phyloP scores from a whole-genome alignment of 2,329 filamentous ascomycete species.

The Pestalotiopsis sp. region DNA sequence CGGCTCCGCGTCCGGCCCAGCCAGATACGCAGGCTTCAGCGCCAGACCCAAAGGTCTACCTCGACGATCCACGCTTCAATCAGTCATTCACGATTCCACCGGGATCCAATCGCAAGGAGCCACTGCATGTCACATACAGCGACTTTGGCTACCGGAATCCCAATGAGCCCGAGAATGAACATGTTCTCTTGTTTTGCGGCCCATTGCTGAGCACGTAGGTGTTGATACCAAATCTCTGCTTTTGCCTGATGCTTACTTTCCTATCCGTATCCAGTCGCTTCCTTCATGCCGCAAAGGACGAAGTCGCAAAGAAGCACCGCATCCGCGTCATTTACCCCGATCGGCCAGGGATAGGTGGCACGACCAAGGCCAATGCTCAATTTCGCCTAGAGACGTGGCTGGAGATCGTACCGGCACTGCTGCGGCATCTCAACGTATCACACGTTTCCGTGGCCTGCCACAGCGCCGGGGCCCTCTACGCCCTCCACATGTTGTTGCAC shows the following conservation, averaged over 20 bases:
- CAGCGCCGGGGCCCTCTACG: slow-evolving; percentile 23
- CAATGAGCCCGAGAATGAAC: slow-evolving; percentile 10
- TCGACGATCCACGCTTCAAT: slow-evolving; percentile 16
- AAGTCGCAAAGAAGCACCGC: slow-evolving; percentile 29
- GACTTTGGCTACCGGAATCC: slow-evolving; percentile 4
- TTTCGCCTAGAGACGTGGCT: slow-evolving; percentile 29
- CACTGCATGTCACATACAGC: slow-evolving; percentile 19
- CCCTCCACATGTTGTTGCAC: slow-evolving; percentile 23
- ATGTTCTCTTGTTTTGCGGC: slow-evolving; percentile 10
- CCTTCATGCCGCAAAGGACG: slow-evolving; percentile 29
- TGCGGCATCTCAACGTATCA: slow-evolving; percentile 32
- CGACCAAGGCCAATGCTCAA: slow-evolving; percentile 24
- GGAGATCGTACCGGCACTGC: slow-evolving; percentile 30
- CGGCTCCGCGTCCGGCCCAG: too few species aligned
- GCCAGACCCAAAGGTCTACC: background rate
- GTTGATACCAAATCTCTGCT: background rate
- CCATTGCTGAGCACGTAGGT: slow-evolving; percentile 2
- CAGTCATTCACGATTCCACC: slow-evolving; percentile 16
- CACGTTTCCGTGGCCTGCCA: slow-evolving; percentile 25
- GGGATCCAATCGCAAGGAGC: slow-evolving; percentile 13
- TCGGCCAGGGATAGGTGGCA: slow-evolving; percentile 38
- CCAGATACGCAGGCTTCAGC: too few species aligned
- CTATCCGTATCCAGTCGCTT: background rate
- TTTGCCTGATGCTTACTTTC: background rate
- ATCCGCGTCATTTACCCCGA: slow-evolving; percentile 35